Evolutionary conservation across 2,329 filamentous ascomycete species (phyloP).

Genomic region (Cladophialophora bantiana): DNA sequence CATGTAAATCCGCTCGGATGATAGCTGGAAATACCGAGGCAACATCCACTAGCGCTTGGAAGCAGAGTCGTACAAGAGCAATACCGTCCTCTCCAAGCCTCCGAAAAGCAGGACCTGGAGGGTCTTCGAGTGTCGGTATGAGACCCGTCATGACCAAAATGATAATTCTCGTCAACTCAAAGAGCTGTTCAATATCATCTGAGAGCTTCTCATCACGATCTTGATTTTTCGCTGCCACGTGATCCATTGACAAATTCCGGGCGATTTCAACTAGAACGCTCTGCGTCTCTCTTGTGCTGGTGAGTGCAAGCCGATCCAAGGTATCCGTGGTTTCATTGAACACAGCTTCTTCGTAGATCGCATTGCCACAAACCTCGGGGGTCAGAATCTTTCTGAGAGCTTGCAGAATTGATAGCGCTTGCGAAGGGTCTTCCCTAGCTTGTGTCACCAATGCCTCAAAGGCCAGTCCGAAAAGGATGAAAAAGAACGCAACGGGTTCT

Average conservation of each 20-base stretch:
- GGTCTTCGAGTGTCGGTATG: conserved; percentile 74
- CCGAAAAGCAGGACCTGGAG: conserved; percentile 39
- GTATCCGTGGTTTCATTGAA: conserved; percentile 98
- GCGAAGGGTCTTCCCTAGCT: conserved; percentile 71
- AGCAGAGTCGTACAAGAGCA: conserved; percentile 76
- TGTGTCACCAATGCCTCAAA: conserved; percentile 93
- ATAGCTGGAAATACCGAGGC: conserved; percentile 95
- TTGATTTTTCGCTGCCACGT: conserved; percentile 81
- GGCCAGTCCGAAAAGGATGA: conserved; percentile 93
- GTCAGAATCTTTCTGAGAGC: conserved; percentile 94
- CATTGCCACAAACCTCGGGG: conserved; percentile 92
- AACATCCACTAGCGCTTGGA: conserved; percentile 90
- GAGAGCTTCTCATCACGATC: conserved; percentile 78
- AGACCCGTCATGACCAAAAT: conserved; percentile 89
- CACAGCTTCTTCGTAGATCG: conserved; percentile 93
- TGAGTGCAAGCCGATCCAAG: conserved; percentile 88
- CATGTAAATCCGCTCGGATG: conserved; percentile 94
- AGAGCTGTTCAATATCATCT: conserved; percentile 97
- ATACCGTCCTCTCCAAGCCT: conserved; percentile 75
- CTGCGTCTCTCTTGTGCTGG: conserved; percentile 87
- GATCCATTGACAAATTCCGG: conserved; percentile 84
- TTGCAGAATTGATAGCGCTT: conserved; percentile 85
- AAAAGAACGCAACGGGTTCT: conserved; percentile 98
- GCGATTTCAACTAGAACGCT: conserved; percentile 93
- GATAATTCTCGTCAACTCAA: conserved; percentile 94